Base-by-base conservation (phyloP, 2,329 filamentous ascomycete genomes). In the Microcyclosporella mali region DNA sequence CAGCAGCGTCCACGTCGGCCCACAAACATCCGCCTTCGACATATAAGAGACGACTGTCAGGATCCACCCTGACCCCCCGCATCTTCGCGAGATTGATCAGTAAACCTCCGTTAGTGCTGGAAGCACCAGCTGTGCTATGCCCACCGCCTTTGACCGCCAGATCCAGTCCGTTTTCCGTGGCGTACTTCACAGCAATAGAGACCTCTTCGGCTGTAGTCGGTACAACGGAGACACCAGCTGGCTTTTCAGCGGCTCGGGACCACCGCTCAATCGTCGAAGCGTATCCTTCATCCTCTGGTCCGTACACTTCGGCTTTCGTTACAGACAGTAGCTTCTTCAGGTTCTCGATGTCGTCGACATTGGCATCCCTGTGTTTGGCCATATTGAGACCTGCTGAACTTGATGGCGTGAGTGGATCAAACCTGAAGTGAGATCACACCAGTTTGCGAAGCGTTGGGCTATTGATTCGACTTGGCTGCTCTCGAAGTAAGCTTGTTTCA, bases 131-230 rank as follows among this genome's bases (percentile, higher is more conserved):
- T 1, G 76, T 76, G 1, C 72, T 74, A 58, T 81, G 77, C 0
- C 75, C 75, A 14, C 78, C 77, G 11, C 77, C 72, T 43, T 69
- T 68, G 28, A 79, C 71, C 0, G 71, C 73, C 43, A 80, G 66
- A 34, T 74, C 68, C 31, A 79, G 65, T 4, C 56, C 54, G 35
- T 72, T 56, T 11, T 65, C 53, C 1, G 59, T 61, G 17, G 71
- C 70, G 49, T 72, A 75, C 18, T 66, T 62, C 34, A 78, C 55
- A 0, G 66, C 64, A 6, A 64, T 58, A 16, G 66, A 64, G 27
- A 71, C 62, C 47, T 75, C 70, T 10, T 64, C 55, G 1, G 60
- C 49, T 0, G 64, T 66, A 7, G 55, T 63, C 1, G 72, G 71
- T 31, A 67, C 58, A 6, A 73, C 60, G 29, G 74, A 69, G 0